phyloP scores from a whole-genome alignment of 805 yeast species.

The Tetrapisispora nanseiensis region DNA sequence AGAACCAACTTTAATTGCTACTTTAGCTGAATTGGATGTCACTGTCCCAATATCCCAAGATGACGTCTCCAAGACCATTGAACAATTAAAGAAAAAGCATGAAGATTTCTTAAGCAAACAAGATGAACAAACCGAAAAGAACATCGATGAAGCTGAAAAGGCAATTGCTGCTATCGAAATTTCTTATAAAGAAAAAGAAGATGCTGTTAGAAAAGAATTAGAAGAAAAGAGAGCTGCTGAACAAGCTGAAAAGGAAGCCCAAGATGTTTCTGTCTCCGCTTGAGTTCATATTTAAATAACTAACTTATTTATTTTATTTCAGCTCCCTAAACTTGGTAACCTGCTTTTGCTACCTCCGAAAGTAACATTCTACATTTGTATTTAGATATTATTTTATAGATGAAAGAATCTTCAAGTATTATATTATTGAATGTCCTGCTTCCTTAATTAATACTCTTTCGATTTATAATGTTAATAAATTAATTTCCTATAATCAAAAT shows the following conservation, averaged over 20 bases:
- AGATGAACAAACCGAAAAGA: constrained; percentile 69
- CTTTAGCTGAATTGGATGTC: constrained; percentile 66
- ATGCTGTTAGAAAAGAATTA: constrained; percentile 23
- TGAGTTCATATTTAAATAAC: background rate
- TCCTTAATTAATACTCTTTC: background rate
- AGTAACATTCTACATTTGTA: background rate
- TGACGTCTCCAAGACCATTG: constrained; percentile 56
- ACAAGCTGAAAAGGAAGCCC: constrained; percentile 19
- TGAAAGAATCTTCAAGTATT: background rate
- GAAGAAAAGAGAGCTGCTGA: constrained; percentile 27
- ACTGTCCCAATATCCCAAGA: constrained; percentile 69
- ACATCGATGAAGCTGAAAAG: constrained; percentile 66
- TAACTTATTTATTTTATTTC: background rate
- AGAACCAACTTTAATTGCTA: constrained; percentile 70
- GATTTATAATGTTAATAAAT: background rate
- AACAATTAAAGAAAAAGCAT: constrained; percentile 62
- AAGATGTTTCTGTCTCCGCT: constrained; percentile 8
- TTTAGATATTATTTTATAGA: constrained; percentile 1
- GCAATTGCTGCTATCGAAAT: constrained; percentile 62
- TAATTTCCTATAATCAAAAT: background rate
- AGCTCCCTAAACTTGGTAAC: background rate
- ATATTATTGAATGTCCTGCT: background rate
- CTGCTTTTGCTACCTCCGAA: background rate
- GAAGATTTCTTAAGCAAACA: constrained; percentile 59
- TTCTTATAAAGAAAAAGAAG: constrained; percentile 39